A percentile compares a stretch with the other conserved stretches of the same genome.
Evolutionary conservation across 1,139 yeast genomes (phyloP).

Genomic region (Casaregolazyma suthepensis): DNA sequence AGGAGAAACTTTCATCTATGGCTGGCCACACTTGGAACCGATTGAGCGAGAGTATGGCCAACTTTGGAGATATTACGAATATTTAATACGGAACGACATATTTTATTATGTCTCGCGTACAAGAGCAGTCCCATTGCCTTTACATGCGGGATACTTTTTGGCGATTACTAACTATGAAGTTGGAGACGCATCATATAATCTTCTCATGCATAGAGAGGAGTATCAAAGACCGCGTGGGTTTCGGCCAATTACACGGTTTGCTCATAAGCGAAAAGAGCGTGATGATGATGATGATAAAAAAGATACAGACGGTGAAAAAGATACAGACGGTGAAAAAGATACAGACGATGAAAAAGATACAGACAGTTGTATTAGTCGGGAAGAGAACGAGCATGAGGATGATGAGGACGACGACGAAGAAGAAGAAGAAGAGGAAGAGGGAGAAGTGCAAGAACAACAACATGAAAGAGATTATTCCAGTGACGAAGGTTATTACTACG

Average conservation of each 20-base stretch:
- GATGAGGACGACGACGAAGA: slow-evolving; percentile 1
- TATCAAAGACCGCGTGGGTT: slow-evolving; percentile 2
- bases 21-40: slow-evolving; percentile 14
- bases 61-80: slow-evolving; percentile 24
- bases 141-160: slow-evolving; percentile 8
- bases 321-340: slow-evolving; percentile 6
- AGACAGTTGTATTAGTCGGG: too few relatives aligned
- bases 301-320: slow-evolving; percentile 9
- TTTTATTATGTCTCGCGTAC: slow-evolving; percentile 25
- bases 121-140: slow-evolving; percentile 19
- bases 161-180: not conserved
- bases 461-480: too few relatives aligned
- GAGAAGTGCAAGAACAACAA: too few relatives aligned
- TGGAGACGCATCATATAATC: slow-evolving; percentile 6
- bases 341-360: slow-evolving; percentile 8
- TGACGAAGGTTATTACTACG: too few relatives aligned
- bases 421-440: not conserved
- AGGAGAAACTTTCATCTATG: slow-evolving; percentile 27
- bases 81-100: slow-evolving; percentile 21
- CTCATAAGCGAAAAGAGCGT: slow-evolving; percentile 4
- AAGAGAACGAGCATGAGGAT: not conserved
- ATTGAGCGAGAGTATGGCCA: slow-evolving; percentile 13
- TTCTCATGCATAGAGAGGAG: not conserved
- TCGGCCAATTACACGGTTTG: not conserved
- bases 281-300: slow-evolving; percentile 5